These are phyloP conservation scores for Parasarocladium wereldwijsianum DNA, from an alignment of 2,329 filamentous ascomycete genomes.

Conservation along the genomic window DNA sequence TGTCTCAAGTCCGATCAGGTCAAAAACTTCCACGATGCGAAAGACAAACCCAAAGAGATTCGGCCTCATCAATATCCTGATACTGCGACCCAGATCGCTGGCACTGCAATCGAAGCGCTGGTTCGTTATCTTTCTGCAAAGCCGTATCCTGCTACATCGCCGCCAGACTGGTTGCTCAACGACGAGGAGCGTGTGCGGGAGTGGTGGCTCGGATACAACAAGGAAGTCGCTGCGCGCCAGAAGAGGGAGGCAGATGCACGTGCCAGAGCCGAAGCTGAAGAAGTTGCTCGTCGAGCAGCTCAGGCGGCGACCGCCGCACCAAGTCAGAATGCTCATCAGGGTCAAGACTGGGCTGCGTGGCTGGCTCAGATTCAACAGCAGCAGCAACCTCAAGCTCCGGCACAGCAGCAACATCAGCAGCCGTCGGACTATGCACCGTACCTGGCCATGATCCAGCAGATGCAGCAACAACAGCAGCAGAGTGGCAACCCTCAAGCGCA, in stretches of 20 bases:
- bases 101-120: constrained; percentile 26
- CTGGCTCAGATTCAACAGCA: constrained; percentile 13
- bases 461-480: constrained; percentile 13
- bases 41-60: constrained; percentile 19
- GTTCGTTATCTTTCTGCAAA: constrained; percentile 26
- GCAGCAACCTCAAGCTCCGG: constrained; percentile 13
- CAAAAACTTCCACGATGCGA: constrained; percentile 26
- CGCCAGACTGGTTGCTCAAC: constrained; percentile 36
- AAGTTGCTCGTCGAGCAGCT: constrained; percentile 14
- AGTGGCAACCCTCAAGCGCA: constrained; percentile 6
- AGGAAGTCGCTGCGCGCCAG: constrained; percentile 21
- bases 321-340: constrained; percentile 8
- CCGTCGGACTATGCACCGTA: constrained; percentile 24
- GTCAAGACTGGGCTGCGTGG: constrained; percentile 14
- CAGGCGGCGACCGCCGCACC: constrained; percentile 7
- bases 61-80: constrained; percentile 26
- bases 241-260: constrained; percentile 23
- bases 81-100: constrained; percentile 24
- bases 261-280: constrained; percentile 18
- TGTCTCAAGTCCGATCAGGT: constrained; percentile 29
- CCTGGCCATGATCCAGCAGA: constrained; percentile 25
- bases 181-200: constrained; percentile 31
- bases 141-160: constrained; percentile 33
- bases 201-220: constrained; percentile 37
- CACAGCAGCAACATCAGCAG: constrained; percentile 1